phyloP scores from a whole-genome alignment of 1,284 basidiomycete genomes.

The Pseudozyma tsukubaensis region DNA sequence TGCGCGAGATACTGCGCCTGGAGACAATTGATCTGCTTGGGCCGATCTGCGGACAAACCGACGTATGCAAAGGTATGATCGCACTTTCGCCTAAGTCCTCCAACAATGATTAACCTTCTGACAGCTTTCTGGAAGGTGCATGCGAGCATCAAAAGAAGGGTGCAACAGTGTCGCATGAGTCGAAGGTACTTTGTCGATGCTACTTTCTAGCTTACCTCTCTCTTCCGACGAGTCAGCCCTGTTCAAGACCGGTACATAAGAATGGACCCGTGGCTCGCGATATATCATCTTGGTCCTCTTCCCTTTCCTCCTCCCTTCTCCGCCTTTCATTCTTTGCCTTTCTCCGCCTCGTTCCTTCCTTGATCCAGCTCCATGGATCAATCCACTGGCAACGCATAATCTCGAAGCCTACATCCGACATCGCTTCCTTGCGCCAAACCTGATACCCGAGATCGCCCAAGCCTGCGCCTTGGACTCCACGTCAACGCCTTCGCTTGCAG shows the following conservation, averaged over 20 bases:
- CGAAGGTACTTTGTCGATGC: too few relatives aligned
- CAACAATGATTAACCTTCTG: too few relatives aligned
- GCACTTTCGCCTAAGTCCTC: too few relatives aligned
- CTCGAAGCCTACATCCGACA: conserved; percentile 17
- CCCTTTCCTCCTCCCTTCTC: conserved; percentile 2
- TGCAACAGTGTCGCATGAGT: too few relatives aligned
- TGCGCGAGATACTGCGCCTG: too few relatives aligned
- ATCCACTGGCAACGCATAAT: background rate
- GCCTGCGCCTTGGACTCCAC: conserved; percentile 10
- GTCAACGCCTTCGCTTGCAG: conserved; percentile 24
- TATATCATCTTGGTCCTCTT: conserved; percentile 40
- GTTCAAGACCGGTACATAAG: conserved; percentile 6
- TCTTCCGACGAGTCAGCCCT: background rate
- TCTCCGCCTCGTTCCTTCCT: background rate
- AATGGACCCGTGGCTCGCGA: conserved; percentile 11
- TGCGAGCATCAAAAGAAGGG: background rate
- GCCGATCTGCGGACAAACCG: too few relatives aligned
- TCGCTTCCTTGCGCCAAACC: conserved; percentile 15
- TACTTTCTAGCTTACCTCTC: background rate
- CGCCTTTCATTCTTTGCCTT: background rate
- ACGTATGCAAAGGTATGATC: too few relatives aligned
- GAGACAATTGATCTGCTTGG: too few relatives aligned
- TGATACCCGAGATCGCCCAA: conserved; percentile 17
- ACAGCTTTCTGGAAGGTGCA: too few relatives aligned
- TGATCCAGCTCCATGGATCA: background rate